phyloP scores from a whole-genome alignment of 2,329 filamentous ascomycete genomes.

The Xylariomycetidae sp. region DNA sequence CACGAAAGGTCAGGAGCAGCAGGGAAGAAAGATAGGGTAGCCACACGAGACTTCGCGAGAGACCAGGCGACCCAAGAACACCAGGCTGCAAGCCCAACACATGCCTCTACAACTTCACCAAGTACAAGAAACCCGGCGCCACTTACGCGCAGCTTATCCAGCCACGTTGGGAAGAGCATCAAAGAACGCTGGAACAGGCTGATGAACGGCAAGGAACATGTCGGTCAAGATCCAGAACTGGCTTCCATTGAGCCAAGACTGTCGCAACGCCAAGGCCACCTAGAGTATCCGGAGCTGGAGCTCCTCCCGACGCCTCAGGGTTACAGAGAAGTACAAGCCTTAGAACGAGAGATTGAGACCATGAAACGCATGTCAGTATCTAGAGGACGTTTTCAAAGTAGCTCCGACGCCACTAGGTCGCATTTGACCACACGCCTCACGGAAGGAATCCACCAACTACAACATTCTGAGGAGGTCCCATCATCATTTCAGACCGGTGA shows the following conservation, averaged over 20 bases:
- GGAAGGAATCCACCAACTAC: conserved; percentile 21
- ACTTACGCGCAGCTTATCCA: conserved; percentile 16
- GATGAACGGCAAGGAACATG: conserved; percentile 7
- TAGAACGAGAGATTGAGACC: conserved; percentile 25
- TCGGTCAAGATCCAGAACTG: conserved; percentile 4
- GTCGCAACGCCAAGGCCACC: conserved; percentile 8
- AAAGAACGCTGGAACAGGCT: conserved; percentile 20
- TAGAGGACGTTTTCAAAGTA: conserved; percentile 14
- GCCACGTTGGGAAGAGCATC: conserved; percentile 18
- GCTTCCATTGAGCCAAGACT: conserved; percentile 3
- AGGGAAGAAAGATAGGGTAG: conserved; percentile 19
- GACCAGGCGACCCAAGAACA: too few species aligned
- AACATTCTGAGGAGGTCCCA: conserved; percentile 7
- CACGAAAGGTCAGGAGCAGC: conserved; percentile 22
- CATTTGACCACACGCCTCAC: conserved; percentile 18
- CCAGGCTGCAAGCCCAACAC: too few species aligned
- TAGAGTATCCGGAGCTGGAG: conserved; percentile 32
- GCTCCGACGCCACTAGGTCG: conserved; percentile 11
- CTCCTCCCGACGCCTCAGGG: conserved; percentile 25
- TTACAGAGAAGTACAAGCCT: conserved; percentile 26
- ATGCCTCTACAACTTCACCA: too few species aligned
- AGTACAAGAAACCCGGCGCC: conserved; percentile 8
- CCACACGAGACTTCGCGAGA: conserved; percentile 18
- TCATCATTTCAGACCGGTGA: conserved; percentile 5
- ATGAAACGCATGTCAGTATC: conserved; percentile 29